A percentile compares a stretch with the other conserved stretches of the same genome.
phyloP scores from a whole-genome alignment of 139 green algal species.

The Chlorella sorokiniana region DNA sequence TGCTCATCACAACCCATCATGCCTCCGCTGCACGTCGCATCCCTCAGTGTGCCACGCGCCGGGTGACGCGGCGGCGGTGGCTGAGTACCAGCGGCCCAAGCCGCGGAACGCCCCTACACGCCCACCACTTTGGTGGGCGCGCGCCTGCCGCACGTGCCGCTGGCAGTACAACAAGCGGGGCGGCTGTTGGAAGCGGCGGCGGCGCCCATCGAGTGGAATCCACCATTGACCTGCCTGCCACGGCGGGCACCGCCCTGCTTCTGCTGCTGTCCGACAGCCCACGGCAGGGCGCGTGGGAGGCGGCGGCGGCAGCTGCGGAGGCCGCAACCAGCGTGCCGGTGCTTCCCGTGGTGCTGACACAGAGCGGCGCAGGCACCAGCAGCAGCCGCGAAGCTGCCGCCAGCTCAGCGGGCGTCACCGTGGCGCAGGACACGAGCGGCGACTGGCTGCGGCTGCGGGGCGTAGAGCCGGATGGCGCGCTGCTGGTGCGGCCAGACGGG shows the following conservation, averaged over 20 bases:
- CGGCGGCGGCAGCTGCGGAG: background rate
- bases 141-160: conserved; percentile 68
- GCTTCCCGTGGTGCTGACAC: conserved; percentile 9
- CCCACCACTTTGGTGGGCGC: conserved; percentile 56
- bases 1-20: background rate
- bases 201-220: background rate
- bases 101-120: conserved; percentile 46
- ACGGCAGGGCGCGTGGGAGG: conserved; percentile 6
- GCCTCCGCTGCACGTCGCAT: background rate
- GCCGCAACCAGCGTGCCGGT: conserved; percentile 20
- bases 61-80: background rate
- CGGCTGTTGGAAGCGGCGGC: background rate
- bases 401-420: background rate
- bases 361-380: background rate
- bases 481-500: conserved; percentile 84
- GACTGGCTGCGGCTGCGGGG: conserved; percentile 31
- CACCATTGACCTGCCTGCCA: conserved; percentile 28
- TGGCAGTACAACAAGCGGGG: conserved; percentile 36
- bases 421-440: conserved; percentile 13
- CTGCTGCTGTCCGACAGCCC: conserved; percentile 19
- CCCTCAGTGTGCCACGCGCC: conserved; percentile 7
- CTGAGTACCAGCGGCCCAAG: conserved; percentile 23
- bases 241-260: conserved; percentile 3
- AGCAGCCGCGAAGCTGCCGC: background rate
- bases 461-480: conserved; percentile 19